phyloP scores from a whole-genome alignment of 768 basidiomycete species.

The Phaeotremella skinneri region DNA sequence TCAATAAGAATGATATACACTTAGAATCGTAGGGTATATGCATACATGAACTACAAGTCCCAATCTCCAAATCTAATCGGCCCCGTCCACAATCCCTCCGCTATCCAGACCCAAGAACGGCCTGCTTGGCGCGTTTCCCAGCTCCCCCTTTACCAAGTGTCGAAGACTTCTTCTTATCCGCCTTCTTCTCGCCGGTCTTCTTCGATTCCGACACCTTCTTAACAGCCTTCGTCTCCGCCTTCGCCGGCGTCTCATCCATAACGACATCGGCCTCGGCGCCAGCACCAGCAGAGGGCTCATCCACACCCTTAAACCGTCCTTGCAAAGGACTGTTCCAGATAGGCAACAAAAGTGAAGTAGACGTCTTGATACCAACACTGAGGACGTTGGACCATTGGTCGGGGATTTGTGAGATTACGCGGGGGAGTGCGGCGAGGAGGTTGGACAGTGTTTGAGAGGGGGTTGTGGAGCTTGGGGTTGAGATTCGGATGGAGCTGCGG shows the following conservation, averaged over 20 bases:
- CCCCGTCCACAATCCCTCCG: background rate
- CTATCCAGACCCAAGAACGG: constrained; percentile 16
- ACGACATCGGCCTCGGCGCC: constrained; percentile 37
- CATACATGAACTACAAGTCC: background rate
- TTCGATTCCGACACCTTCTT: constrained; percentile 3
- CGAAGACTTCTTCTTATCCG: constrained; percentile 61
- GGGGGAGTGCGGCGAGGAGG: constrained; percentile 72
- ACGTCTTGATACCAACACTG: constrained; percentile 84
- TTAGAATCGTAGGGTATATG: constrained; percentile 3
- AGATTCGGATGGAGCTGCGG: constrained; percentile 77
- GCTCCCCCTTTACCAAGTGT: constrained; percentile 52
- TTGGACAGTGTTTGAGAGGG: constrained; percentile 74
- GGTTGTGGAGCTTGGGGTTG: constrained; percentile 64
- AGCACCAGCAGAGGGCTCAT: constrained; percentile 42
- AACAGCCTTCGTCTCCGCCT: constrained; percentile 7
- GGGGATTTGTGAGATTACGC: constrained; percentile 65
- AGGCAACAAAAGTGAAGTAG: constrained; percentile 76
- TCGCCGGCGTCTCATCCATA: constrained; percentile 18
- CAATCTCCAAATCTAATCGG: background rate
- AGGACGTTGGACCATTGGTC: constrained; percentile 90
- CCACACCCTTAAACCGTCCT: constrained; percentile 58
- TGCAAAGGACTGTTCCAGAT: constrained; percentile 83
- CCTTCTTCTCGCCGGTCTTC: constrained; percentile 7
- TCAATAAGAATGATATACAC: background rate
- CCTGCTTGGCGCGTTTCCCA: constrained; percentile 60